Evolutionary conservation across 78 protist species (phyloP).

Genomic region (Andalucia godoyi): DNA sequence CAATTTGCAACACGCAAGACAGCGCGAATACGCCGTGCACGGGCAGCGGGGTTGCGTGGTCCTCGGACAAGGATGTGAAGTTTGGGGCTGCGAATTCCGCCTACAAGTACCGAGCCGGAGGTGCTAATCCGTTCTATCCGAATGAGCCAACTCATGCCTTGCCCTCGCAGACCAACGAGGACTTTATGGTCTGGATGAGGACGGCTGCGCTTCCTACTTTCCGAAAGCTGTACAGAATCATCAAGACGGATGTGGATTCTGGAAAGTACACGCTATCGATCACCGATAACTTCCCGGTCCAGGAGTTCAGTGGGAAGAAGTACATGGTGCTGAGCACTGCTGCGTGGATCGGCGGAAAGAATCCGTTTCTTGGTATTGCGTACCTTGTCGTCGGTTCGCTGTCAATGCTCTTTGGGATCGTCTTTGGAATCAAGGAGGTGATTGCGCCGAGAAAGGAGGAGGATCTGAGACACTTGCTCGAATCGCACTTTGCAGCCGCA

Average conservation of each 20-base stretch:
- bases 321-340: constrained; percentile 70
- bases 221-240: constrained; percentile 71
- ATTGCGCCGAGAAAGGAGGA: constrained; percentile 25
- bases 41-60: constrained; percentile 71
- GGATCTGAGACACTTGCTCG: too few relatives aligned
- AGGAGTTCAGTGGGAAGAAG: constrained; percentile 63
- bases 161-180: constrained; percentile 58
- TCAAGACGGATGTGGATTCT: constrained; percentile 16
- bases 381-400: constrained; percentile 68
- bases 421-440: constrained; percentile 33
- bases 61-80: constrained; percentile 56
- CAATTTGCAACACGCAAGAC: too few relatives aligned
- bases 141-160: constrained; percentile 8
- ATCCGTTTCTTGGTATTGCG: constrained; percentile 71
- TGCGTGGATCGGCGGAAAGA: constrained; percentile 93
- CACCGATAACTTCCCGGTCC: constrained; percentile 45
- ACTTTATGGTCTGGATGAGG: constrained; percentile 93
- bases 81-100: constrained; percentile 43
- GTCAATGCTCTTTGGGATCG: constrained; percentile 52
- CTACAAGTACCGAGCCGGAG: constrained; percentile 2
- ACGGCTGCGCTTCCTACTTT: constrained; percentile 86
- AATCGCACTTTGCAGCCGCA: too few relatives aligned
- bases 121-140: constrained; percentile 7
- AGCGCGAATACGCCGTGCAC: not conserved
- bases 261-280: constrained; percentile 43